These are phyloP conservation scores for Petasospora fabianii DNA, from an alignment of 1,139 yeast genomes.

Conservation along the genomic window DNA sequence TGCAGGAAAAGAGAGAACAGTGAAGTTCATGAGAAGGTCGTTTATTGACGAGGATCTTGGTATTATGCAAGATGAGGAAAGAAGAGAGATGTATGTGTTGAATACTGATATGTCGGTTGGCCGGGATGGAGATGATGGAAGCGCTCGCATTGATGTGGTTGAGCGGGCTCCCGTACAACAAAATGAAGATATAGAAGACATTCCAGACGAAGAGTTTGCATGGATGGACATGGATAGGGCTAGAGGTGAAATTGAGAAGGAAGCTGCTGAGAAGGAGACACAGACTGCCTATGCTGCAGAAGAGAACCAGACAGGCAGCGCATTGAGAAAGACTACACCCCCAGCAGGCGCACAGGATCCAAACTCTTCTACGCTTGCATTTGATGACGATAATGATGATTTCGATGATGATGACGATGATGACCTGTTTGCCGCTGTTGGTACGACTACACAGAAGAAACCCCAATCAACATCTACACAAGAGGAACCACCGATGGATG, in stretches of 20 bases:
- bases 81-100: conserved; percentile 3
- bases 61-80: background rate
- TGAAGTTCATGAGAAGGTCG: conserved; percentile 14
- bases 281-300: background rate
- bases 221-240: background rate
- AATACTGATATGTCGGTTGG: conserved; percentile 1
- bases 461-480: background rate
- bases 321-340: too few species aligned
- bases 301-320: too few species aligned
- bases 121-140: background rate
- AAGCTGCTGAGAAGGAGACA: background rate
- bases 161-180: background rate
- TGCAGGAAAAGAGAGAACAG: conserved; percentile 13
- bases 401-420: conserved; percentile 9
- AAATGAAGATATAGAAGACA: background rate
- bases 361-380: background rate
- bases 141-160: background rate
- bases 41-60: conserved; percentile 19
- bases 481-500: conserved; percentile 11
- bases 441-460: background rate
- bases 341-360: background rate
- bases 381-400: background rate
- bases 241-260: background rate
- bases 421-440: conserved; percentile 5
- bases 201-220: background rate